These are phyloP conservation scores for Xylaria sp. DNA, from an alignment of 2,329 filamentous ascomycete genomes.

Conservation along the genomic window DNA sequence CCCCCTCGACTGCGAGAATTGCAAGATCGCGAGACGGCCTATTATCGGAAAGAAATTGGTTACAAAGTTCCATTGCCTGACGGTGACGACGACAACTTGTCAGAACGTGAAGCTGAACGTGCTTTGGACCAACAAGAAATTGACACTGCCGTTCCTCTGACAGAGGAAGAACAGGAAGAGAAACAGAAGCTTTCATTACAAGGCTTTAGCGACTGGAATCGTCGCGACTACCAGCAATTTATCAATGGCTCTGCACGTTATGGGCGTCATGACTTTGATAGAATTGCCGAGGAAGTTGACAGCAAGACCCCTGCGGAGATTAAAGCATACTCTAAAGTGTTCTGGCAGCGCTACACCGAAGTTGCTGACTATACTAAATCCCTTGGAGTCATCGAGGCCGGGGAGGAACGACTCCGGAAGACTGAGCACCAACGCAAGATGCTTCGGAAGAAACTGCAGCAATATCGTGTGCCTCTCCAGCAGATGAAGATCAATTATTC, in stretches of 20 bases:
- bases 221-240: constrained; percentile 97
- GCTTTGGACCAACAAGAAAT: constrained; percentile 91
- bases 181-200: constrained; percentile 84
- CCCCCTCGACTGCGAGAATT: constrained; percentile 84
- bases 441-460: constrained; percentile 92
- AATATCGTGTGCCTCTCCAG: constrained; percentile 96
- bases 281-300: constrained; percentile 89
- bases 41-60: constrained; percentile 93
- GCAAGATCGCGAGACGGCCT: constrained; percentile 96
- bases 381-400: constrained; percentile 88
- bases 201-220: constrained; percentile 95
- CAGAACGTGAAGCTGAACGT: constrained; percentile 87
- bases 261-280: constrained; percentile 84
- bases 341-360: constrained; percentile 95
- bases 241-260: constrained; percentile 95
- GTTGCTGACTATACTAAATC: constrained; percentile 91
- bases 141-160: constrained; percentile 87
- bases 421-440: constrained; percentile 93
- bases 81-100: constrained; percentile 86
- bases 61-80: constrained; percentile 94
- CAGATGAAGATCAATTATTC: constrained; percentile 99
- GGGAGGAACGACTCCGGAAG: constrained; percentile 88
- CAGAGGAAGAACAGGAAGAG: constrained; percentile 87
- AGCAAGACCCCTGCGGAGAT: constrained; percentile 88
- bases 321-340: constrained; percentile 90